These are phyloP conservation scores for Scheffersomyces lignosus DNA, from an alignment of 805 yeast genomes.

Conservation along the genomic window DNA sequence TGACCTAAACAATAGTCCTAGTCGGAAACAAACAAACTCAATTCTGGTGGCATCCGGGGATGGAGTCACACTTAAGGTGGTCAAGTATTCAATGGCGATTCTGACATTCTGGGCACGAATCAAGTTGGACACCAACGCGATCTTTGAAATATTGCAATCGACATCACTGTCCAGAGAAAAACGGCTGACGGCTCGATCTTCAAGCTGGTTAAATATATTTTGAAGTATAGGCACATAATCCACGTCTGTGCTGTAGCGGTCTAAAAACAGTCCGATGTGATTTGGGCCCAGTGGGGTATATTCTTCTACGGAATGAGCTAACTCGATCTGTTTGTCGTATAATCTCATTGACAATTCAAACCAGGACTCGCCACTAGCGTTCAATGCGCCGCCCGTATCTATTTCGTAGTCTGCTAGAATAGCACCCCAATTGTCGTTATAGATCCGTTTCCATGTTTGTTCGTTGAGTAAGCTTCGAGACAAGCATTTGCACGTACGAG, in stretches of 20 bases:
- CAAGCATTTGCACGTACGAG: not conserved
- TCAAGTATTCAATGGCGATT: not conserved
- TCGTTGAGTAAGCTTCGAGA: not conserved
- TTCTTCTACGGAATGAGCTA: not conserved
- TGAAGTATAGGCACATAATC: not conserved
- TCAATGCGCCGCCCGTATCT: too few relatives aligned
- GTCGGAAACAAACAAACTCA: slow-evolving; percentile 4
- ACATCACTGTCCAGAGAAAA: not conserved
- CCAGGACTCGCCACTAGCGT: too few relatives aligned
- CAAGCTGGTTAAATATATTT: not conserved
- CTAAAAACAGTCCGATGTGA: not conserved
- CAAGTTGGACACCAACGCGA: not conserved
- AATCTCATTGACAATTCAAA: not conserved
- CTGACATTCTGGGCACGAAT: not conserved
- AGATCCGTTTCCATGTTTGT: slow-evolving; percentile 8
- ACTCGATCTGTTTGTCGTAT: not conserved
- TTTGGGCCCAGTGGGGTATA: not conserved
- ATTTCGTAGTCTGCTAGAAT: slow-evolving; percentile 5
- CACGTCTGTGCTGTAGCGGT: not conserved
- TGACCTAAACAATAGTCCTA: slow-evolving; percentile 3
- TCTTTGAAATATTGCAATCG: not conserved
- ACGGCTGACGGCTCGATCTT: not conserved
- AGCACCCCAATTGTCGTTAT: slow-evolving; percentile 5
- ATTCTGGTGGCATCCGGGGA: not conserved
- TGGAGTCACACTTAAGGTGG: not conserved